Percentiles rank a stretch among this genome's conserved stretches.
phyloP scores from a whole-genome alignment of 2,329 filamentous ascomycete species.

The Xylariomycetidae sp. region DNA sequence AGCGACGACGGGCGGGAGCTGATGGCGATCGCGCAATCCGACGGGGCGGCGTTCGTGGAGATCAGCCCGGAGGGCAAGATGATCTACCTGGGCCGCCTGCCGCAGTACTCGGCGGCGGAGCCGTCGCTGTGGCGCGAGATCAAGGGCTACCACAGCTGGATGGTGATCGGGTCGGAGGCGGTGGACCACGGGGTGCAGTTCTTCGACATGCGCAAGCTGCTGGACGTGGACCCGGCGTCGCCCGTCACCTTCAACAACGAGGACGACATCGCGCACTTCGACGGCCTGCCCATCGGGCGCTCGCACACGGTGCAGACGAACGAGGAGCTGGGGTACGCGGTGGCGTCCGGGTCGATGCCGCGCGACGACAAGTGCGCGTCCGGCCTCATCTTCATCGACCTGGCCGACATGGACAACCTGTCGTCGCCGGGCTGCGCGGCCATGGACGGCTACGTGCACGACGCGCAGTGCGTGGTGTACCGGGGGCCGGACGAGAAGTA shows the following conservation, averaged over 20 bases:
- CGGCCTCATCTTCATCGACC: conserved; percentile 54
- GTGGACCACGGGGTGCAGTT: conserved; percentile 52
- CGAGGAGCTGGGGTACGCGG: conserved; percentile 39
- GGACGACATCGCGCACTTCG: conserved; percentile 36
- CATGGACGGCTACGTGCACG: conserved; percentile 54
- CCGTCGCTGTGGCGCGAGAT: conserved; percentile 49
- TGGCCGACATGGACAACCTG: conserved; percentile 46
- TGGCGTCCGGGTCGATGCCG: conserved; percentile 35
- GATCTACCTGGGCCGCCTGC: conserved; percentile 47
- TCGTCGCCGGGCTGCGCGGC: conserved; percentile 47
- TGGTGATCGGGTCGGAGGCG: conserved; percentile 36
- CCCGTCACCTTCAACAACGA: conserved; percentile 37
- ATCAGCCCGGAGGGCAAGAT: conserved; percentile 44
- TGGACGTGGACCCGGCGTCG: conserved; percentile 36
- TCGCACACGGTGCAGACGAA: conserved; percentile 42
- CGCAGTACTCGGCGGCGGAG: conserved; percentile 36
- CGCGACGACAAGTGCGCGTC: conserved; percentile 39
- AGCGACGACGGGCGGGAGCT: conserved; percentile 47
- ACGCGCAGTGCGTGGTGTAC: conserved; percentile 54
- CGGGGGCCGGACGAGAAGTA: conserved; percentile 41
- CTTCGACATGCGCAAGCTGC: conserved; percentile 57
- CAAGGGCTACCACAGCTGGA: conserved; percentile 31
- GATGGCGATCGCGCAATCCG: conserved; percentile 46
- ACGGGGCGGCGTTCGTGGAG: conserved; percentile 49
- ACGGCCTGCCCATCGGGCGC: conserved; percentile 34